A percentile compares a stretch with the other conserved stretches of the same genome.
Conservation (phyloP, 306 rosid species). For the Prunus mume region DNA sequence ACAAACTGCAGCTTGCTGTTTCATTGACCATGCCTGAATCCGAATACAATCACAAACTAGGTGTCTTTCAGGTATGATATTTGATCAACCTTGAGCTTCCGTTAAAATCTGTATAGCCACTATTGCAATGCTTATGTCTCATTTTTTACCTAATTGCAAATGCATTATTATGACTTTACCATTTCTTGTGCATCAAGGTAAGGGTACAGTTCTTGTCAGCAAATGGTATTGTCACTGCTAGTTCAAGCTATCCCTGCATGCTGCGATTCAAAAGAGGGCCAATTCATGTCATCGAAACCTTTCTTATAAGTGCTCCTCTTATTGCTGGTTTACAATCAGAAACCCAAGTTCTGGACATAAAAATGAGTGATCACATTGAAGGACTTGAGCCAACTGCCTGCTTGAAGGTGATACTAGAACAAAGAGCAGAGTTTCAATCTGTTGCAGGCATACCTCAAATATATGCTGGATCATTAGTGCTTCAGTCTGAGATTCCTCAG, state of each 20-base stretch:
- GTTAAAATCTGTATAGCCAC: neutral
- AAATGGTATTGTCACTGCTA: constrained; percentile 19
- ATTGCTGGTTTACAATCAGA: constrained; percentile 27
- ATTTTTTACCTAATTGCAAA: neutral
- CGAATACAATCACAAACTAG: constrained; percentile 19
- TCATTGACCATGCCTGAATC: constrained; percentile 28
- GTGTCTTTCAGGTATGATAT: constrained; percentile 26
- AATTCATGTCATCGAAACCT: constrained; percentile 4
- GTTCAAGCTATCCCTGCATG: constrained; percentile 28
- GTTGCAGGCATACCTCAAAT: constrained; percentile 22
- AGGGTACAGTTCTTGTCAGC: constrained; percentile 31
- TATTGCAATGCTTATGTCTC: too few species aligned
- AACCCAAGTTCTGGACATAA: constrained; percentile 24
- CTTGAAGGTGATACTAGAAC: constrained; percentile 27
- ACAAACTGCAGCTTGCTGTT: constrained; percentile 28
- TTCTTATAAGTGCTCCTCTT: constrained; percentile 20
- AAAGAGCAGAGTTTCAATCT: constrained; percentile 17
- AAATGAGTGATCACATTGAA: constrained; percentile 11
- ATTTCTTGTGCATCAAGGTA: constrained; percentile 20
- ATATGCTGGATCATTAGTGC: constrained; percentile 12
- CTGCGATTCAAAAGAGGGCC: constrained; percentile 24
- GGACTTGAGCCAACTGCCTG: constrained; percentile 15
- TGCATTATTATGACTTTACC: neutral
- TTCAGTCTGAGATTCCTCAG: constrained; percentile 21
- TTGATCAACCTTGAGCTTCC: neutral